Evolutionary conservation across 2,329 filamentous ascomycete genomes (phyloP).

Genomic region (Metarhizium humberi): DNA sequence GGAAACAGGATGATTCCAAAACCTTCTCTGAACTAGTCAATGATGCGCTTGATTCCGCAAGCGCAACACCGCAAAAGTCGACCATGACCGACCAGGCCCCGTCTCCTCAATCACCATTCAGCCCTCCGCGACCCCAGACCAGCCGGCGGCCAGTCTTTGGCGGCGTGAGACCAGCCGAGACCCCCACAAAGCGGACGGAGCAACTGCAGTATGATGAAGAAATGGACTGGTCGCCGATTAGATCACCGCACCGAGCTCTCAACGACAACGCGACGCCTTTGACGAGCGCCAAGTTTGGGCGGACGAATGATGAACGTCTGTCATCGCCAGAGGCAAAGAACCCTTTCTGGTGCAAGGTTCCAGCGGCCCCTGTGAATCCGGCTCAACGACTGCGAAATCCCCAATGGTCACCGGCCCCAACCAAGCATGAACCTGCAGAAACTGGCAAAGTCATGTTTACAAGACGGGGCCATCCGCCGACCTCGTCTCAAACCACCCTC

Average conservation of each 20-base stretch:
- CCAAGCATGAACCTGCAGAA: slow-evolving; percentile 31
- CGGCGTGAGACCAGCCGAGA: slow-evolving; percentile 10
- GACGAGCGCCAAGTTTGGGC: slow-evolving; percentile 27
- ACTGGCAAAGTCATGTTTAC: slow-evolving; percentile 42
- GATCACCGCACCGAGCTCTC: slow-evolving; percentile 47
- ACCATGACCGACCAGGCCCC: slow-evolving; percentile 12
- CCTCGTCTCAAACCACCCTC: slow-evolving; percentile 5
- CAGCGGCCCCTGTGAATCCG: slow-evolving; percentile 58
- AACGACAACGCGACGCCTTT: slow-evolving; percentile 30
- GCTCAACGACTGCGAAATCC: slow-evolving; percentile 55
- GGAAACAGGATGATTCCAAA: slow-evolving; percentile 23
- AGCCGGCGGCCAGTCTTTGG: slow-evolving; percentile 8
- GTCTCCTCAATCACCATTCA: slow-evolving; percentile 5
- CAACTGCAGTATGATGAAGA: slow-evolving; percentile 37
- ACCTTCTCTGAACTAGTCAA: slow-evolving; percentile 33
- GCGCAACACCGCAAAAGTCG: slow-evolving; percentile 7
- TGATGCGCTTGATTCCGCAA: slow-evolving; percentile 21
- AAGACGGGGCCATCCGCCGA: slow-evolving; percentile 11
- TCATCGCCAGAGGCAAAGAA: slow-evolving; percentile 30
- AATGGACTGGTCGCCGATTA: slow-evolving; percentile 68
- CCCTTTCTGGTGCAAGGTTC: slow-evolving; percentile 63
- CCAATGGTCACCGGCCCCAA: slow-evolving; percentile 42
- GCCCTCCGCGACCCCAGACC: background rate
- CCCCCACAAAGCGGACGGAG: slow-evolving; percentile 6
- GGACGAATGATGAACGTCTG: slow-evolving; percentile 34